phyloP scores from a whole-genome alignment of 495 filamentous ascomycete species.

The Cladorrhinum samala region DNA sequence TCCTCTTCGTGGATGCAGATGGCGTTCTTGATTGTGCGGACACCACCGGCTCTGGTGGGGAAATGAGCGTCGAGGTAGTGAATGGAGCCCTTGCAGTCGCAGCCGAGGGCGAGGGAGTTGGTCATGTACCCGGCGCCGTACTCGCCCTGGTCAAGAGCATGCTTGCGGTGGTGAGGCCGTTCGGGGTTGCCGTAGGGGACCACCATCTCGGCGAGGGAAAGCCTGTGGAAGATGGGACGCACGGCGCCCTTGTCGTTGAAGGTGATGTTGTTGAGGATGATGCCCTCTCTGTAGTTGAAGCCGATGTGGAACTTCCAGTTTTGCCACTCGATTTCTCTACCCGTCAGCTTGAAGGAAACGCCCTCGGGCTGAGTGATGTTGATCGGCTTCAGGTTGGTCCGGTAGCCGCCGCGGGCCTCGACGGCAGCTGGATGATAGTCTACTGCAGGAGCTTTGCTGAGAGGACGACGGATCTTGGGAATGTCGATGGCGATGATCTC shows the following conservation, averaged over 20 bases:
- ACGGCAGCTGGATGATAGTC: constrained; percentile 77
- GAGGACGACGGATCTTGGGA: constrained; percentile 67
- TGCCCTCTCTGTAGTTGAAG: constrained; percentile 94
- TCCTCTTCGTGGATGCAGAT: constrained; percentile 98
- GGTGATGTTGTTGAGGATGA: constrained; percentile 85
- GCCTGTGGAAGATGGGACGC: constrained; percentile 78
- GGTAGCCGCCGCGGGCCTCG: constrained; percentile 68
- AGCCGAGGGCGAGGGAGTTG: constrained; percentile 81
- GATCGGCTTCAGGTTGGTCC: constrained; percentile 82
- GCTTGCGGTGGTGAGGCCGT: constrained; percentile 86
- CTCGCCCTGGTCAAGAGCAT: constrained; percentile 91
- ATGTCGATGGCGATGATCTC: constrained; percentile 87
- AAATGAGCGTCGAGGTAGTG: constrained; percentile 84
- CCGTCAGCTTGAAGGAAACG: constrained; percentile 80
- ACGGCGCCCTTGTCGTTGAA: constrained; percentile 82
- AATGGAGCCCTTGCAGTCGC: constrained; percentile 93
- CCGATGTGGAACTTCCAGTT: constrained; percentile 94
- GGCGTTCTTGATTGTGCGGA: constrained; percentile 83
- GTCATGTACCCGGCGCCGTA: constrained; percentile 96
- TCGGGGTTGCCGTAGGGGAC: constrained; percentile 95
- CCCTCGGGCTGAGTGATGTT: constrained; percentile 93
- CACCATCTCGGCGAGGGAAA: constrained; percentile 96
- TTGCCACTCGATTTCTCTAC: constrained; percentile 80
- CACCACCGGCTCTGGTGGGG: constrained; percentile 70
- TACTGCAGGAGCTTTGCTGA: constrained; percentile 67